A percentile compares a stretch with the other conserved stretches of the same genome.
phyloP scores from a whole-genome alignment of 805 yeast species.

The Phaffomyces antillensis region DNA sequence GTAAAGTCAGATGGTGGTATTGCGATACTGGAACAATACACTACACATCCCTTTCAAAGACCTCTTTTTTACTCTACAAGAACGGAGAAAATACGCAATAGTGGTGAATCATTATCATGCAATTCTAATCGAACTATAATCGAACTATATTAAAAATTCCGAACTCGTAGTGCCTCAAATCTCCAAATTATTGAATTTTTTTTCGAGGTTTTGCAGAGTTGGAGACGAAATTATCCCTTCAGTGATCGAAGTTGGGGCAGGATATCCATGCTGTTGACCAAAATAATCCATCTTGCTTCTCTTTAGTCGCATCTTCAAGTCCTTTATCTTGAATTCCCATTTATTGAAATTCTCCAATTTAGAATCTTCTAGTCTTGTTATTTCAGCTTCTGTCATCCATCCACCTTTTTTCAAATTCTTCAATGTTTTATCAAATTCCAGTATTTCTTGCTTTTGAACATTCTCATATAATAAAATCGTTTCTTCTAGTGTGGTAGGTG shows the following conservation, averaged over 20 bases:
- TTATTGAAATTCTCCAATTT: constrained; percentile 16
- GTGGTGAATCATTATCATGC: too few species aligned
- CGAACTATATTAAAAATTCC: too few species aligned
- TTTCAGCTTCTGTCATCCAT: constrained; percentile 20
- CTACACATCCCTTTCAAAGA: too few species aligned
- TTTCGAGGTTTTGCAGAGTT: constrained; percentile 9
- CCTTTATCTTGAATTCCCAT: constrained; percentile 19
- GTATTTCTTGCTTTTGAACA: constrained; percentile 15
- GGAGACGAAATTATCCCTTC: constrained; percentile 1
- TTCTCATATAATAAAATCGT: constrained; percentile 13
- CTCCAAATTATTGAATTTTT: constrained; percentile 5
- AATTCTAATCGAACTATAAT: too few species aligned
- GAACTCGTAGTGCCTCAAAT: neutral
- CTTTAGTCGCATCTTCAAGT: constrained; percentile 3
- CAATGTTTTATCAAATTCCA: constrained; percentile 14
- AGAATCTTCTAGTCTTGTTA: constrained; percentile 12
- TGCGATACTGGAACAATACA: too few species aligned
- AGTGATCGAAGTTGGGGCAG: too few species aligned
- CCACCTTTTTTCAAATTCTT: constrained; percentile 17
- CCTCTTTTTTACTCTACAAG: too few species aligned
- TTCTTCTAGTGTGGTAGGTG: constrained; percentile 15
- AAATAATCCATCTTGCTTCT: neutral
- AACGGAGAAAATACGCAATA: too few species aligned
- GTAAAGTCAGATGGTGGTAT: too few species aligned
- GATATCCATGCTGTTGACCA: neutral